phyloP scores from a whole-genome alignment of 495 filamentous ascomycete genomes.

The Aspergillus steynii region DNA sequence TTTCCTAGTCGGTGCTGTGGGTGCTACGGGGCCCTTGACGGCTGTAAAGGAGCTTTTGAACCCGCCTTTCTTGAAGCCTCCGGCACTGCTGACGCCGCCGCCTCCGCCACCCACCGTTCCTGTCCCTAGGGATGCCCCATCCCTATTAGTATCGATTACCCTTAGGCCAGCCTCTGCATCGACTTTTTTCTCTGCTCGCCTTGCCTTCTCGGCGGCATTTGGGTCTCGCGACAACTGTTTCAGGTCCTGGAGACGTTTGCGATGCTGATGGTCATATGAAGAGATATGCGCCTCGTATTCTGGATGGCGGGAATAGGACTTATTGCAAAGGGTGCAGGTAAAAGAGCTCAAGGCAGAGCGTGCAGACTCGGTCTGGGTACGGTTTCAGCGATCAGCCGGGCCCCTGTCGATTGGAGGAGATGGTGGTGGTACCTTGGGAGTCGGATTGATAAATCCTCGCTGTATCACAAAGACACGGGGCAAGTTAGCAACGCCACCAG shows the following conservation, averaged over 20 bases:
- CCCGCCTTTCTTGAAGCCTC: conserved; percentile 63
- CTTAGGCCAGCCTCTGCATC: conserved; percentile 54
- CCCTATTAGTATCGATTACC: conserved; percentile 33
- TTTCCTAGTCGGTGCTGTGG: conserved; percentile 37
- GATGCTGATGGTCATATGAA: conserved; percentile 63
- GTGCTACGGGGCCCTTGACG: conserved; percentile 37
- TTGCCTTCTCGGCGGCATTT: conserved; percentile 58
- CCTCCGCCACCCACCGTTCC: conserved; percentile 9
- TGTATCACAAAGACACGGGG: not conserved
- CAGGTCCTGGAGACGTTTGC: conserved; percentile 63
- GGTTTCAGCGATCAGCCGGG: not conserved
- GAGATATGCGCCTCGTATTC: conserved; percentile 64
- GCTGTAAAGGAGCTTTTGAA: conserved; percentile 62
- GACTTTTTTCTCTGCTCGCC: conserved; percentile 69
- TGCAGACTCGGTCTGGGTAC: conserved; percentile 73
- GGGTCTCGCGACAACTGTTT: conserved; percentile 62
- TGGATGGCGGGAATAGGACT: conserved; percentile 61
- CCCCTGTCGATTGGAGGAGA: not conserved
- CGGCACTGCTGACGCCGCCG: conserved; percentile 27
- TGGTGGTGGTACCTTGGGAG: conserved; percentile 43
- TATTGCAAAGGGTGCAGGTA: conserved; percentile 67
- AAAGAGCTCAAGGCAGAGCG: conserved; percentile 87
- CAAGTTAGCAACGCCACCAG: not conserved
- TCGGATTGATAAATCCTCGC: conserved; percentile 52
- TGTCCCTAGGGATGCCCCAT: conserved; percentile 10